A percentile compares a stretch with the other conserved stretches of the same genome.
phyloP scores from a whole-genome alignment of 169 alveolate species.

The Eimeria falciformis region DNA sequence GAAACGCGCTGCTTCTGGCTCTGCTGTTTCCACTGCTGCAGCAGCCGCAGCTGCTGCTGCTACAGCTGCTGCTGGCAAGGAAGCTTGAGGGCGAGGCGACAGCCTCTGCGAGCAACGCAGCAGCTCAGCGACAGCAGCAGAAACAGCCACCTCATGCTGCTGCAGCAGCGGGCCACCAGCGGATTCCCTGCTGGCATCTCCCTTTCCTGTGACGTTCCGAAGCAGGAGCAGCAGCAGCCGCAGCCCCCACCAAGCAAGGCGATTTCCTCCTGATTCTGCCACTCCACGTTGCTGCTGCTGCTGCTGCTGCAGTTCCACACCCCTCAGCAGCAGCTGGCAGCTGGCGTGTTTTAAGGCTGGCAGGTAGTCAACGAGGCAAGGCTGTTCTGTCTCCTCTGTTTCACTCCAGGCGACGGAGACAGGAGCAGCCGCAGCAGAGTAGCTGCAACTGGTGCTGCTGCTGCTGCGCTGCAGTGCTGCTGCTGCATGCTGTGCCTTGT shows the following conservation, averaged over 20 bases:
- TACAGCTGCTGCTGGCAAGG: not conserved
- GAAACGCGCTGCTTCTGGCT: not conserved
- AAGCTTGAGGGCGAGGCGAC: not conserved
- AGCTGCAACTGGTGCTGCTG: not conserved
- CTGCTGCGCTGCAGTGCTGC: not conserved
- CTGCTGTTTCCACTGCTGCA: not conserved
- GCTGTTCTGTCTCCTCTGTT: not conserved
- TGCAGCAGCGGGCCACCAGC: constrained; percentile 29
- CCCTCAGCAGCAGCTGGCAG: constrained; percentile 58
- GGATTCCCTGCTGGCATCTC: not conserved
- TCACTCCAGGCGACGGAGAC: not conserved
- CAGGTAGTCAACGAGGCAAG: not conserved
- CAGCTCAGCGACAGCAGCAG: constrained; percentile 46
- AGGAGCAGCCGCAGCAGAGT: not conserved
- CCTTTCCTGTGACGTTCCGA: not conserved
- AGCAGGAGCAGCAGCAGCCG: constrained; percentile 35
- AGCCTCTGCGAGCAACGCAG: constrained; percentile 35
- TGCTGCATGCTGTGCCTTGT: not conserved
- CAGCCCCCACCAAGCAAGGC: constrained; percentile 44
- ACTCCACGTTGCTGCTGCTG: not conserved
- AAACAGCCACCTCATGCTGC: constrained; percentile 45
- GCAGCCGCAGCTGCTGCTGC: constrained; percentile 63
- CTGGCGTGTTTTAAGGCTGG: constrained; percentile 19
- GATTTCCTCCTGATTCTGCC: not conserved
- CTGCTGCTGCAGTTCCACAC: constrained; percentile 37